Evolutionary conservation across 768 basidiomycete genomes (phyloP), one percentile per base, ranked within the genome.

Genomic region (Podaxis sp.): DNA sequence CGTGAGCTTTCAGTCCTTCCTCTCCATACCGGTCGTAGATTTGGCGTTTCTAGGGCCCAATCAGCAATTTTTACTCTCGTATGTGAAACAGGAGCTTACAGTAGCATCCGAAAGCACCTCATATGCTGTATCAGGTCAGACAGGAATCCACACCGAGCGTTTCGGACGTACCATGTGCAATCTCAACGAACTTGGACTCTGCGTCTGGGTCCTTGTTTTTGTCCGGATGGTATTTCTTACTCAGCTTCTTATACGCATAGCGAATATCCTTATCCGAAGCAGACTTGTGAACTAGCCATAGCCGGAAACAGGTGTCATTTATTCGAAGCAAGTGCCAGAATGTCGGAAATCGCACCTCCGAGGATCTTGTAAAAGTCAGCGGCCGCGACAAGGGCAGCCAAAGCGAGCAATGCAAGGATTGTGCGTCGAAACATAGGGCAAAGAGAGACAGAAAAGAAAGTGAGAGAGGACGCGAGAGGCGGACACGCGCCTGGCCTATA

Each of bases 21-120:
- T 96, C 94, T 64, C 96, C 96, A 77, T 95, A 89, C 62, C 89
- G 83, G 74, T 98, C 97, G 74, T 98, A 99, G 65, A 96, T 92
- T 77, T 86, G 82, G 33, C 92, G 88, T 89, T 94, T 96, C 91
- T 96, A 71, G 2, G 63, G 15, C 15, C 53, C 24, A 40, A 64
- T 59, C 63, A 63, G 63, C 47, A 33, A 36, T n/a, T 22, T 43
- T 41, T 33, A 24, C 43, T 43, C 52, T 50, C 27, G 49, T 19
- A 9, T 5, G 27, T n/a, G 36, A n/a, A n/a, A 40, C 9, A 43
- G 37, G 12, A 19, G 68, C 86, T 68, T 66, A 94, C 93, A 66
- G 86, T 85, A 1, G 84, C 57, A 71, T 98, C 94, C 6, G 94
- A 95, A 29, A 99, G 81, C n/a, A 96, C 85, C 74, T 98, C 96